phyloP scores from a whole-genome alignment of 2,329 filamentous ascomycete genomes.

The Colletotrichum godetiae region DNA sequence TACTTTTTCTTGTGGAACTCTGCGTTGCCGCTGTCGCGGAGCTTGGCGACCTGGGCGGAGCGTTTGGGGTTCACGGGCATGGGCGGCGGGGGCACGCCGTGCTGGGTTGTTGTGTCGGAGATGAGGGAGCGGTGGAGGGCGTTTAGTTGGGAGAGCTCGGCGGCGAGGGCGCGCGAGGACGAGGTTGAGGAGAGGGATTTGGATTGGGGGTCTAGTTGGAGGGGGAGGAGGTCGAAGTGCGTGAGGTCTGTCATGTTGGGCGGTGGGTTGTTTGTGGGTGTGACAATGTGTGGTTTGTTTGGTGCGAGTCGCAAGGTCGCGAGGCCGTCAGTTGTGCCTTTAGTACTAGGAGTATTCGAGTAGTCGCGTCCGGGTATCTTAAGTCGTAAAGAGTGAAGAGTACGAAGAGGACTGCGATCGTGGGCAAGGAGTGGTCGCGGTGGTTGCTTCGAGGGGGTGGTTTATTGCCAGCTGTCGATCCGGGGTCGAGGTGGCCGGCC shows the following conservation, averaged over 20 bases:
- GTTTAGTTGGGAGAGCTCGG: constrained; percentile 82
- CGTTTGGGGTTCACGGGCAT: constrained; percentile 95
- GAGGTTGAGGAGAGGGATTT: constrained; percentile 74
- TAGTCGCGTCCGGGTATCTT: constrained; percentile 21
- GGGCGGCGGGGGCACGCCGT: constrained; percentile 82
- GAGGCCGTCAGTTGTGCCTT: no score
- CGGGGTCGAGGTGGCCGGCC: neutral
- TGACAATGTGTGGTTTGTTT: neutral
- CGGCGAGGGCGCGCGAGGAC: constrained; percentile 62
- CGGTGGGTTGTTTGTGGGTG: neutral
- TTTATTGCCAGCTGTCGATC: constrained; percentile 21
- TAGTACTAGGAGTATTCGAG: neutral
- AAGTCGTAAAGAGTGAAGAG: neutral
- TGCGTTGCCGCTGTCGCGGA: constrained; percentile 87
- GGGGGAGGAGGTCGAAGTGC: constrained; percentile 84
- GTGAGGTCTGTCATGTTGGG: constrained; percentile 68
- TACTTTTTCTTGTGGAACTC: constrained; percentile 83
- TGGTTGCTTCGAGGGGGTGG: neutral
- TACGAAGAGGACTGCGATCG: neutral
- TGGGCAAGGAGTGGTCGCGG: neutral
- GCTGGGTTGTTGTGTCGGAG: constrained; percentile 65
- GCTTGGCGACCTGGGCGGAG: constrained; percentile 86
- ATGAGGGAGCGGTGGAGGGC: constrained; percentile 80
- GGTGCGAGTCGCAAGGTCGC: neutral
- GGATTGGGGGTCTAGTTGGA: constrained; percentile 83